These are phyloP conservation scores for Trebouxia gelatinosa DNA, from an alignment of 163 green algal genomes.

Conservation along the genomic window DNA sequence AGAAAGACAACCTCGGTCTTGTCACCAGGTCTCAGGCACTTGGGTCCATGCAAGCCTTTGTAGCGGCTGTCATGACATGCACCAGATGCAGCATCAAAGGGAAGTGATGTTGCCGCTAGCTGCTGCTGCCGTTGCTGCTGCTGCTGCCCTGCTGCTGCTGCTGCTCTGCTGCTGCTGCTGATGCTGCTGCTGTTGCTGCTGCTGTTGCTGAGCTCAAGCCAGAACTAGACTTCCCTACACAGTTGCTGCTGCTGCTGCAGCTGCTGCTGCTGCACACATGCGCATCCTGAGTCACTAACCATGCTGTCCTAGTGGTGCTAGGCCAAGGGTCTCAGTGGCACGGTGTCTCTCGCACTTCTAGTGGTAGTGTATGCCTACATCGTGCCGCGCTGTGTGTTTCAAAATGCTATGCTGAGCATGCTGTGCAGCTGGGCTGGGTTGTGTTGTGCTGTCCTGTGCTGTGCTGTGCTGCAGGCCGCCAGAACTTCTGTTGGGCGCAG, in stretches of 20 bases:
- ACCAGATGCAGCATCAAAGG: not conserved
- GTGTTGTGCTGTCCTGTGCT: too few relatives aligned
- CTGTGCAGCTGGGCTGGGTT: too few relatives aligned
- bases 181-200: not conserved
- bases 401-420: not conserved
- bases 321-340: too few relatives aligned
- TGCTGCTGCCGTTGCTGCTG: not conserved
- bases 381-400: not conserved
- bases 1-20: conserved; percentile 51
- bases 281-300: too few relatives aligned
- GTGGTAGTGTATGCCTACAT: too few relatives aligned
- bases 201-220: too few relatives aligned
- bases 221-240: too few relatives aligned
- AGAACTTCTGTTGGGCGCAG: conserved; percentile 87
- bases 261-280: too few relatives aligned
- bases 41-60: not conserved
- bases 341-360: too few relatives aligned
- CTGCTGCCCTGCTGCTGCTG: not conserved
- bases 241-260: too few relatives aligned
- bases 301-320: too few relatives aligned
- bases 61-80: not conserved
- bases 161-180: conserved; percentile 11
- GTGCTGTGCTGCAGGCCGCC: conserved; percentile 67
- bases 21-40: conserved; percentile 6
- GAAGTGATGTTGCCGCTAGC: not conserved